phyloP scores from a whole-genome alignment of 1,284 basidiomycete species.

The Trichosporon sp. region DNA sequence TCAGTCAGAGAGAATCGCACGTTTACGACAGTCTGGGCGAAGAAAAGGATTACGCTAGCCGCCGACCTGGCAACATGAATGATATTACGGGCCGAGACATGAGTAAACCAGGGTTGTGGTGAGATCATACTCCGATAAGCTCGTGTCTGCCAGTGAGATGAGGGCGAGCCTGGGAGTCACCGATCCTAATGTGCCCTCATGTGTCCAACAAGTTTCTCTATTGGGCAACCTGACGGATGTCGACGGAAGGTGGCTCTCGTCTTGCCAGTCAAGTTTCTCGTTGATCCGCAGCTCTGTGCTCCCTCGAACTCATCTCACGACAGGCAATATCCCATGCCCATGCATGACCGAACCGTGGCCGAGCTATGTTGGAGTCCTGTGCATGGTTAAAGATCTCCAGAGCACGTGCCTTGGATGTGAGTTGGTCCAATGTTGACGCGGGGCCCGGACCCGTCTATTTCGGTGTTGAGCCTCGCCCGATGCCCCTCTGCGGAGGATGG shows the following conservation, averaged over 20 bases:
- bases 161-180: background rate
- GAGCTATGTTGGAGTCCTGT: background rate
- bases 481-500: background rate
- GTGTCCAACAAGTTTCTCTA: background rate
- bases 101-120: background rate
- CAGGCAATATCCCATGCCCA: background rate
- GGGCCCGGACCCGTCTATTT: background rate
- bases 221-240: background rate
- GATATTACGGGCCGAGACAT: background rate
- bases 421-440: background rate
- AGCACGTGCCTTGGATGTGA: too few species aligned
- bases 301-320: background rate
- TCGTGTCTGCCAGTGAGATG: background rate
- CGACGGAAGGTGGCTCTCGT: background rate
- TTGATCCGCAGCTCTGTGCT: background rate
- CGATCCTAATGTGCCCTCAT: background rate
- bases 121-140: conserved; percentile 1
- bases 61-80: background rate
- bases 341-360: background rate
- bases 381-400: background rate
- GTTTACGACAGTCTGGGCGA: background rate
- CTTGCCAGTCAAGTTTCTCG: background rate
- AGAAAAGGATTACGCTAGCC: background rate
- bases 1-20: background rate
- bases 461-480: background rate